Percentiles rank a stretch among this genome's conserved stretches.
These are phyloP conservation scores for Coccomyxa sp. DNA, from an alignment of 139 green algal species.

Conservation along the genomic window DNA sequence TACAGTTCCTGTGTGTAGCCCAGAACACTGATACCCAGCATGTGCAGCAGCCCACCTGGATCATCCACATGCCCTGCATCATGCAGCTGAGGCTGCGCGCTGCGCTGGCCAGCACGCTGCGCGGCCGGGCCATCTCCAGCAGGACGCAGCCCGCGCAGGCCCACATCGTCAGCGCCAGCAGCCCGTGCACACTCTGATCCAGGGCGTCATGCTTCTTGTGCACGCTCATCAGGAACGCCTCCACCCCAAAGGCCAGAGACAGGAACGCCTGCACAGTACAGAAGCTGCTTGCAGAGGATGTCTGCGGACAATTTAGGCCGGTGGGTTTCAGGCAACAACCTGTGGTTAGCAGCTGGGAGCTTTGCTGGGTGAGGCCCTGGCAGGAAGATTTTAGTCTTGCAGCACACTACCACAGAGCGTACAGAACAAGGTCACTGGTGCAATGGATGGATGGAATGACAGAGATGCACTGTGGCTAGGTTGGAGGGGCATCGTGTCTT, in stretches of 20 bases:
- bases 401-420: no score
- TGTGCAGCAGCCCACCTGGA: neutral
- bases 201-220: slow-evolving; percentile 35
- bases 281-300: neutral
- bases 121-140: slow-evolving; percentile 8
- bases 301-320: no score
- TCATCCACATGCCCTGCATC: neutral
- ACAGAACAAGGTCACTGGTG: no score
- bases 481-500: no score
- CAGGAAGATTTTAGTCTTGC: no score
- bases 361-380: no score
- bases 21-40: no score
- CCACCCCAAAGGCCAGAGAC: slow-evolving; percentile 16
- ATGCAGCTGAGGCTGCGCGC: neutral
- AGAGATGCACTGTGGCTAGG: no score
- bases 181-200: slow-evolving; percentile 36
- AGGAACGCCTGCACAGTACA: slow-evolving; percentile 21
- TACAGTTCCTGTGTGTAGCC: no score
- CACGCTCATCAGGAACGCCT: slow-evolving; percentile 32
- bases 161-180: slow-evolving; percentile 37
- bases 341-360: no score
- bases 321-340: no score
- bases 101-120: neutral
- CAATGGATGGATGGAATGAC: no score
- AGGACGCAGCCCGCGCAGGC: slow-evolving; percentile 6